These are phyloP conservation scores for Sonneratia caseolaris DNA, from an alignment of 345 rosid species.

Conservation along the genomic window DNA sequence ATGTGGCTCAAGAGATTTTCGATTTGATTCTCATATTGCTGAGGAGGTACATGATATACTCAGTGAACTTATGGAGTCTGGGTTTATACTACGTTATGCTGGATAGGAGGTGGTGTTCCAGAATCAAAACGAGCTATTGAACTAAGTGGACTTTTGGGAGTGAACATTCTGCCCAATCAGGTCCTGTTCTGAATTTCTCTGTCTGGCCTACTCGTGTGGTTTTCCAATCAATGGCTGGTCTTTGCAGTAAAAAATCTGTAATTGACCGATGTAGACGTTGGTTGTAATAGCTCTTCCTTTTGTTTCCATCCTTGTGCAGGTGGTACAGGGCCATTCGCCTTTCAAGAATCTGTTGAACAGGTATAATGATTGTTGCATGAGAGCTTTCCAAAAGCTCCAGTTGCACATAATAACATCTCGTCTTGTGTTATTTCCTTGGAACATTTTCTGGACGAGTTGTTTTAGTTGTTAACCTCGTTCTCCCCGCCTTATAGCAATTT, in stretches of 20 bases:
- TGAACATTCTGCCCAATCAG: slow-evolving; percentile 52
- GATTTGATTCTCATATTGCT: slow-evolving; percentile 37
- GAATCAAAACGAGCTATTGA: slow-evolving; percentile 63
- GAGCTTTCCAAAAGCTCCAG: not conserved
- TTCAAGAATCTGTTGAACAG: slow-evolving; percentile 49
- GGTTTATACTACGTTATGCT: not conserved
- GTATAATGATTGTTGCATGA: slow-evolving; percentile 17
- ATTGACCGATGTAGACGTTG: slow-evolving; percentile 8
- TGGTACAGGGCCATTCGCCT: slow-evolving; percentile 74
- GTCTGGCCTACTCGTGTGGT: not conserved
- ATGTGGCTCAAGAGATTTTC: slow-evolving; percentile 46
- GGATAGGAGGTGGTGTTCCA: slow-evolving; percentile 70
- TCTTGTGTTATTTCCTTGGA: not conserved
- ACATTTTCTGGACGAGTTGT: not conserved
- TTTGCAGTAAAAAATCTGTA: not conserved
- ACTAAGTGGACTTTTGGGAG: slow-evolving; percentile 47
- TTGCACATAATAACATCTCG: not conserved
- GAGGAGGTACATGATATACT: not conserved
- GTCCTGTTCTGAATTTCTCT: slow-evolving; percentile 19
- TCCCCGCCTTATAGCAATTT: not conserved
- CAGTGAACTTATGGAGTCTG: not conserved
- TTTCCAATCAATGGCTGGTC: not conserved
- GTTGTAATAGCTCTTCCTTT: slow-evolving; percentile 4
- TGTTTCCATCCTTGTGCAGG: slow-evolving; percentile 27
- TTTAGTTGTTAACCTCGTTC: not conserved